A percentile compares a stretch with the other conserved stretches of the same genome.
phyloP scores from a whole-genome alignment of 2,329 filamentous ascomycete species.

The Bertia moriformis region DNA sequence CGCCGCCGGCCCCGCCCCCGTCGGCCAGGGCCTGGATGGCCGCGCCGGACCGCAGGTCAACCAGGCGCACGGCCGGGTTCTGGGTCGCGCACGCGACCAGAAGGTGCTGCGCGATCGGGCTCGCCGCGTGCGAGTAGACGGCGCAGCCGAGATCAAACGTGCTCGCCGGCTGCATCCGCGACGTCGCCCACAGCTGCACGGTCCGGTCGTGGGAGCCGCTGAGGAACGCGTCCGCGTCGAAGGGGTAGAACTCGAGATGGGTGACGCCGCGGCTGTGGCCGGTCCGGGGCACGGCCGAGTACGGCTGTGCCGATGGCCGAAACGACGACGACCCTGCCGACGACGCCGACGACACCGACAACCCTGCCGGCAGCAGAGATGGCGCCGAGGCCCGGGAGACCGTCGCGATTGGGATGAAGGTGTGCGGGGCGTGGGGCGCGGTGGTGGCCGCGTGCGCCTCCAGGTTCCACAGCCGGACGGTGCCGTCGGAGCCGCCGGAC shows the following conservation, averaged over 20 bases:
- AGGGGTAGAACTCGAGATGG: conserved; percentile 64
- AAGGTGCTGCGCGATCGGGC: conserved; percentile 56
- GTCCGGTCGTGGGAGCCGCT: conserved; percentile 67
- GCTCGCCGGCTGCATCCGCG: conserved; percentile 42
- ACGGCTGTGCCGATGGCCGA: no score
- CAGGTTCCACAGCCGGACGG: conserved; percentile 76
- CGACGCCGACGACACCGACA: conserved; percentile 6
- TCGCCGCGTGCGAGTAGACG: conserved; percentile 66
- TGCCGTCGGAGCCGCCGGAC: conserved; percentile 74
- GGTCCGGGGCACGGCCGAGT: conserved; percentile 13
- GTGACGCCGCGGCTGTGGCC: conserved; percentile 60
- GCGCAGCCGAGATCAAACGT: conserved; percentile 55
- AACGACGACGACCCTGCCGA: conserved; percentile 6
- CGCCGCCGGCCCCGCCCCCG: no score
- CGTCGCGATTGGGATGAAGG: conserved; percentile 36
- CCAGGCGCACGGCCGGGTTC: conserved; percentile 66
- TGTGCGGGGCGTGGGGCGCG: conserved; percentile 26
- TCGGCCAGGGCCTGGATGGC: conserved; percentile 56
- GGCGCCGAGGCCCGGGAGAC: conserved; percentile 21
- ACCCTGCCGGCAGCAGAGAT: background rate
- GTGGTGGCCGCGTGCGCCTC: conserved; percentile 41
- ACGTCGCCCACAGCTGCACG: conserved; percentile 61
- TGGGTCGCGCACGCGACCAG: conserved; percentile 82
- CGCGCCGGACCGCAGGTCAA: conserved; percentile 73
- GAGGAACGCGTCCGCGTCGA: conserved; percentile 62